A percentile compares a stretch with the other conserved stretches of the same genome.
Conservation (phyloP, 768 basidiomycete genomes). For the Tricholoma saponaceum region DNA sequence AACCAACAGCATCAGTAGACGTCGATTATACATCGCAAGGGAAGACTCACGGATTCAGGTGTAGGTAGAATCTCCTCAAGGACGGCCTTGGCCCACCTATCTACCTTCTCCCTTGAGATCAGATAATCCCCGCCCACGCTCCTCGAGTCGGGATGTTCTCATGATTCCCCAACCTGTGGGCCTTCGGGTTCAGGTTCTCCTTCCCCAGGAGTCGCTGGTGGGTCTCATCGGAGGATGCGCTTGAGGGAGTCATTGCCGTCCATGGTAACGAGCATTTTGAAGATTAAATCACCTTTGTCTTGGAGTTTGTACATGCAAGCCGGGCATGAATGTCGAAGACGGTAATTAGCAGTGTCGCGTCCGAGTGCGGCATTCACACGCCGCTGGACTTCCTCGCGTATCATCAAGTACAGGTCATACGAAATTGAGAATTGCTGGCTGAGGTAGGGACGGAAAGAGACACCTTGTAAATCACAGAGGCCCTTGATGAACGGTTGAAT, state of each 20-base stretch:
- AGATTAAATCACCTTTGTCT: constrained; percentile 16
- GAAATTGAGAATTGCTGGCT: constrained; percentile 19
- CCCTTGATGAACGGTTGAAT: constrained; percentile 23
- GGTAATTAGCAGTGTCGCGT: constrained; percentile 20
- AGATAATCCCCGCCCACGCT: constrained; percentile 13
- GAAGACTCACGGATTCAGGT: neutral
- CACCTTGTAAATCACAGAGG: constrained; percentile 24
- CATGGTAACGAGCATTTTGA: constrained; percentile 16
- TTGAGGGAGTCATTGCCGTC: constrained; percentile 26
- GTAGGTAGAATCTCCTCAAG: constrained; percentile 6
- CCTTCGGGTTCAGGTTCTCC: neutral
- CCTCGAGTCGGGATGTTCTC: constrained; percentile 10
- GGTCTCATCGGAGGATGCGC: constrained; percentile 5
- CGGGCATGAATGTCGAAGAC: constrained; percentile 21
- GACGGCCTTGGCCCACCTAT: constrained; percentile 15
- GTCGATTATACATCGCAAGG: neutral
- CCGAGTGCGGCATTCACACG: constrained; percentile 17
- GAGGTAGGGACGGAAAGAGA: constrained; percentile 15
- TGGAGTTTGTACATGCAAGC: constrained; percentile 23
- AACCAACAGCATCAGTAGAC: no score
- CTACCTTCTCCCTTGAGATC: constrained; percentile 13
- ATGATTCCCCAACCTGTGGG: neutral
- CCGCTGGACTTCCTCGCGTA: constrained; percentile 8
- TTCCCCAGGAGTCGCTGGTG: neutral
- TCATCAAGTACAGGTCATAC: constrained; percentile 21